phyloP scores from a whole-genome alignment of 495 filamentous ascomycete genomes.

The Penicillium longicatenatum region DNA sequence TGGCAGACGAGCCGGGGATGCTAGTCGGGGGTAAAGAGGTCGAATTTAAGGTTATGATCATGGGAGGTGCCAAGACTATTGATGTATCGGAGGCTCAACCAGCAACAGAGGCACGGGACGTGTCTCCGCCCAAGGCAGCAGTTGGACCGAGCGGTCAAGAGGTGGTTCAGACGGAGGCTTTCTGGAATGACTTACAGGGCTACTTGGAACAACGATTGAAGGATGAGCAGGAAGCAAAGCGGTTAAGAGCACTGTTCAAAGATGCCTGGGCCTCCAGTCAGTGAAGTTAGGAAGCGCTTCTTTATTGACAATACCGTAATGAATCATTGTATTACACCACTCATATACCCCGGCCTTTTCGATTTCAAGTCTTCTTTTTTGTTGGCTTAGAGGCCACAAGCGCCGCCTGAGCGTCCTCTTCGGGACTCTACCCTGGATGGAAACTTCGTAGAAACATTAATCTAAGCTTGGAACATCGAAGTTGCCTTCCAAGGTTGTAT shows the following conservation, averaged over 20 bases:
- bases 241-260: slow-evolving; percentile 66
- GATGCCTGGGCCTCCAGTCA: slow-evolving; percentile 59
- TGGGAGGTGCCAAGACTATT: slow-evolving; percentile 58
- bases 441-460: not conserved
- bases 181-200: slow-evolving; percentile 85
- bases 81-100: slow-evolving; percentile 28
- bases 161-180: slow-evolving; percentile 68
- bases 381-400: too few relatives aligned
- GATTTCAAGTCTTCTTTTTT: not conserved
- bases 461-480: too few relatives aligned
- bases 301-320: not conserved
- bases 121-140: slow-evolving; percentile 44
- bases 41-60: slow-evolving; percentile 85
- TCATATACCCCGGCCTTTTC: not conserved
- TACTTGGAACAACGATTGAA: slow-evolving; percentile 77
- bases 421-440: too few relatives aligned
- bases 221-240: slow-evolving; percentile 67
- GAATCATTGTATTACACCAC: not conserved
- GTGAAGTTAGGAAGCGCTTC: not conserved
- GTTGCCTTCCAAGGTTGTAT: too few relatives aligned
- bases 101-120: slow-evolving; percentile 33
- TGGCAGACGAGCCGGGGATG: slow-evolving; percentile 44
- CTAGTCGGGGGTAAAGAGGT: slow-evolving; percentile 46
- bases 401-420: too few relatives aligned
- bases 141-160: slow-evolving; percentile 58